These are phyloP conservation scores for Medicago ruthenica DNA, from an alignment of 306 rosid species.

Conservation along the genomic window DNA sequence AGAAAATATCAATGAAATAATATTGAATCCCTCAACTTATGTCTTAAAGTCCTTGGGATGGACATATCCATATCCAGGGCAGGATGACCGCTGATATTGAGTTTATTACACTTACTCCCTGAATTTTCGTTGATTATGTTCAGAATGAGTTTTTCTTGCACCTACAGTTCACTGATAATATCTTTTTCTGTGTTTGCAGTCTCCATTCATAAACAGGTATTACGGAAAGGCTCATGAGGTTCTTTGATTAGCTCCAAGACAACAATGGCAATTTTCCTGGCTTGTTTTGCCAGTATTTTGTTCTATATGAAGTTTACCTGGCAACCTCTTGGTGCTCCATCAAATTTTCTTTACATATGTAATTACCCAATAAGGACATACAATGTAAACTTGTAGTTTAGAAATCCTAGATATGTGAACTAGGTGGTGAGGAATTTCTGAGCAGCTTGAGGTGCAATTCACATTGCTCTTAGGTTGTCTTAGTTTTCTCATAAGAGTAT, in stretches of 20 bases:
- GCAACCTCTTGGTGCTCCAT: conserved; percentile 56
- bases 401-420: conserved; percentile 43
- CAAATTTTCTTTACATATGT: conserved; percentile 21
- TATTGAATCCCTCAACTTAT: neutral
- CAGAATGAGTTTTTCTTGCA: conserved; percentile 15
- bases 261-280: conserved; percentile 25
- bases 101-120: conserved; percentile 3
- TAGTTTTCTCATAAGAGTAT: conserved; percentile 27
- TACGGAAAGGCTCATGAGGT: conserved; percentile 89
- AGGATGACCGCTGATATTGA: neutral
- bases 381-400: conserved; percentile 55
- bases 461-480: conserved; percentile 18
- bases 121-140: conserved; percentile 21
- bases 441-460: conserved; percentile 46
- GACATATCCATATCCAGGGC: neutral
- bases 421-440: conserved; percentile 44
- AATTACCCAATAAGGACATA: conserved; percentile 39
- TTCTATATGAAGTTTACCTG: conserved; percentile 40
- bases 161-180: neutral
- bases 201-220: conserved; percentile 83
- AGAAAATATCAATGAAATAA: neutral
- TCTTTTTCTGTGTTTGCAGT: conserved; percentile 55
- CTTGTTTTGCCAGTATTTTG: conserved; percentile 21
- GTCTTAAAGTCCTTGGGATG: neutral
- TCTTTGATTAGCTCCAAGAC: conserved; percentile 53